These are phyloP conservation scores for Stemphylium beticola DNA, from an alignment of 2,329 filamentous ascomycete species.

Conservation along the genomic window DNA sequence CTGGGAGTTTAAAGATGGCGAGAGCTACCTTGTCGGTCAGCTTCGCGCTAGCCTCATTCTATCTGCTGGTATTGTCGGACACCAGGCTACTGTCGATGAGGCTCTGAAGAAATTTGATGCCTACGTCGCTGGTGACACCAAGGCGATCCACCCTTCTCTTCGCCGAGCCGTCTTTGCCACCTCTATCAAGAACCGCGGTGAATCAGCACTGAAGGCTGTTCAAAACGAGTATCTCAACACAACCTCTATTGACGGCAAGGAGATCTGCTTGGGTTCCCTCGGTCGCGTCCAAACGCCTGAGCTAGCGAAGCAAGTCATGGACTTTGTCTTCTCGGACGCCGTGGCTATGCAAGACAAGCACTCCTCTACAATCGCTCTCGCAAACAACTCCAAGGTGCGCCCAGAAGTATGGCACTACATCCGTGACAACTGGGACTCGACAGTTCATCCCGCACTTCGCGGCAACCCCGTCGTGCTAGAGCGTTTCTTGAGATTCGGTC, in stretches of 20 bases:
- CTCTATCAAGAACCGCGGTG: conserved; percentile 74
- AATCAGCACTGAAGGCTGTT: conserved; percentile 73
- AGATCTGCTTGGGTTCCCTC: conserved; percentile 78
- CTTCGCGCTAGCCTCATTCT: conserved; percentile 81
- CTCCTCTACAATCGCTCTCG: conserved; percentile 74
- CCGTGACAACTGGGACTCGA: conserved; percentile 76
- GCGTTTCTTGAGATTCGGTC: conserved; percentile 78
- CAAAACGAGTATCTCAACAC: conserved; percentile 86
- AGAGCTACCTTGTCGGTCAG: conserved; percentile 82
- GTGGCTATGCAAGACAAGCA: conserved; percentile 89
- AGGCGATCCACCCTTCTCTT: conserved; percentile 80
- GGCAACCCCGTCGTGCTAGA: conserved; percentile 87
- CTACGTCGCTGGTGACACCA: conserved; percentile 72
- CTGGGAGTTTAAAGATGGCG: conserved; percentile 79
- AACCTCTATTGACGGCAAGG: conserved; percentile 87
- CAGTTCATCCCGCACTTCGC: conserved; percentile 73
- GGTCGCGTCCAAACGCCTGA: conserved; percentile 73
- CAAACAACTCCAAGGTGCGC: conserved; percentile 75
- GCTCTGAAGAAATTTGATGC: conserved; percentile 79
- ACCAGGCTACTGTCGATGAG: conserved; percentile 74
- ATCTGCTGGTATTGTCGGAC: conserved; percentile 75
- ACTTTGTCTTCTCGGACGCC: conserved; percentile 81
- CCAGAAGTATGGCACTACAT: conserved; percentile 82
- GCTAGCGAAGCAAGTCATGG: conserved; percentile 70
- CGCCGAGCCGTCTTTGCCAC: conserved; percentile 81